Conservation (phyloP, 108 stramenopile species). For the Nitzschia sp. region DNA sequence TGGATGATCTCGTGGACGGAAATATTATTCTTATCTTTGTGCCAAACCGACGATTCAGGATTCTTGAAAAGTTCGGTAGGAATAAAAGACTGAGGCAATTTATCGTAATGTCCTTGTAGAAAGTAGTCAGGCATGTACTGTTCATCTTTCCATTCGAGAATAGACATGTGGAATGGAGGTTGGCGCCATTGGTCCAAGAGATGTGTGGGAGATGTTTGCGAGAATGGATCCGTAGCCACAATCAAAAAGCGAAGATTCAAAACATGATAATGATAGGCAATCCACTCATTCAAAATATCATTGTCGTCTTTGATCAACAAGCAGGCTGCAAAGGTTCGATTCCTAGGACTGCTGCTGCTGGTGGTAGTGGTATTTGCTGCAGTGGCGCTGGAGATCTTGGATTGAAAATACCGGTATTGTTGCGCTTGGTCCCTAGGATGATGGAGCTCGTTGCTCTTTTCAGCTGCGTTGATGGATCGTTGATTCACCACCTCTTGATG, state of each 20-base stretch:
- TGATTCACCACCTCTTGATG: not conserved
- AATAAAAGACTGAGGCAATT: constrained; percentile 2
- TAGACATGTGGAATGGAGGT: not conserved
- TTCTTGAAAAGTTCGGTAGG: not conserved
- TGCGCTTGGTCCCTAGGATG: not conserved
- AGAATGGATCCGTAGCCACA: constrained; percentile 19
- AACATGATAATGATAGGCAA: constrained; percentile 53
- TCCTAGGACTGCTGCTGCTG: not conserved
- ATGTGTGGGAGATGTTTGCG: not conserved
- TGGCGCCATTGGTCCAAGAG: constrained; percentile 5
- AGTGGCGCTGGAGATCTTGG: no score
- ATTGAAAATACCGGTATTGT: not conserved
- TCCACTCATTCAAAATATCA: constrained; percentile 47
- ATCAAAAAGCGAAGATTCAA: constrained; percentile 37
- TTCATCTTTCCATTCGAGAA: constrained; percentile 25
- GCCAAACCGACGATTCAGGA: not conserved
- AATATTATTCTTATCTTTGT: not conserved
- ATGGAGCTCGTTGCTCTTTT: no score
- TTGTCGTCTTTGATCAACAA: constrained; percentile 50
- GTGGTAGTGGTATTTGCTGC: no score
- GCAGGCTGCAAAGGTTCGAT: constrained; percentile 20
- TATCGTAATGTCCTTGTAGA: constrained; percentile 18
- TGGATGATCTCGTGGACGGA: not conserved
- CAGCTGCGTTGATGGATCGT: not conserved
- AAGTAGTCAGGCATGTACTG: constrained; percentile 44